phyloP scores from a whole-genome alignment of 2,329 filamentous ascomycete species.

The Apiospora arundinis region DNA sequence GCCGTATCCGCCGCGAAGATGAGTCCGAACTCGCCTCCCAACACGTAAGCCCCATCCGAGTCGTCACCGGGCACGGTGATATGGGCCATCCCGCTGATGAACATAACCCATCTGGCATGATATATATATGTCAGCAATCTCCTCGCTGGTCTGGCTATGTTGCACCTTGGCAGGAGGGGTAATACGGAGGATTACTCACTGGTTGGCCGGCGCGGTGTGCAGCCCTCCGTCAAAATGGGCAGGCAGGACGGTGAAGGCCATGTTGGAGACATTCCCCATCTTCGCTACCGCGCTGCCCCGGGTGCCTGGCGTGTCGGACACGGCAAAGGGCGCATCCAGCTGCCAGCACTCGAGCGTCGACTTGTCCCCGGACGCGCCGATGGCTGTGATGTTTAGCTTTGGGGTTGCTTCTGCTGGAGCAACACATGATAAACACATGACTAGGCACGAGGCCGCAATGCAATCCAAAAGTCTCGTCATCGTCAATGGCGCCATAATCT shows the following conservation, averaged over 20 bases:
- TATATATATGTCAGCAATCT: neutral
- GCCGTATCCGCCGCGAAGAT: slow-evolving; percentile 51
- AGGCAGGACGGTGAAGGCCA: slow-evolving; percentile 45
- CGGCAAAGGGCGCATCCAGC: slow-evolving; percentile 43
- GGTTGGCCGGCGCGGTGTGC: slow-evolving; percentile 49
- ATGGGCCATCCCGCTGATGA: slow-evolving; percentile 47
- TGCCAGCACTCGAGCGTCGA: slow-evolving; percentile 54
- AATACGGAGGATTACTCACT: slow-evolving; percentile 36
- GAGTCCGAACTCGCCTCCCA: slow-evolving; percentile 46
- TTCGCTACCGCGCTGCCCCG: slow-evolving; percentile 37
- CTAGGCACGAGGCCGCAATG: neutral
- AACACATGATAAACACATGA: neutral
- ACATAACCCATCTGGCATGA: slow-evolving; percentile 40
- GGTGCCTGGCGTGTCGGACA: slow-evolving; percentile 40
- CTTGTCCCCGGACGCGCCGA: slow-evolving; percentile 47
- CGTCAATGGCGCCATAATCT: neutral
- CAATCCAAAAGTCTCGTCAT: neutral
- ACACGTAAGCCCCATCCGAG: slow-evolving; percentile 42
- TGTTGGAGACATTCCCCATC: slow-evolving; percentile 42
- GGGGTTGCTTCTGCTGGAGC: neutral
- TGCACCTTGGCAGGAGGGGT: too few relatives aligned
- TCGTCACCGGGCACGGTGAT: slow-evolving; percentile 47
- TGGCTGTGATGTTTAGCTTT: slow-evolving; percentile 21
- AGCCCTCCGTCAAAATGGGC: slow-evolving; percentile 45
- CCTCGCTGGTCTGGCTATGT: too few relatives aligned